Evolutionary conservation across 306 rosid genomes (phyloP).

Genomic region (Vigna angularis): DNA sequence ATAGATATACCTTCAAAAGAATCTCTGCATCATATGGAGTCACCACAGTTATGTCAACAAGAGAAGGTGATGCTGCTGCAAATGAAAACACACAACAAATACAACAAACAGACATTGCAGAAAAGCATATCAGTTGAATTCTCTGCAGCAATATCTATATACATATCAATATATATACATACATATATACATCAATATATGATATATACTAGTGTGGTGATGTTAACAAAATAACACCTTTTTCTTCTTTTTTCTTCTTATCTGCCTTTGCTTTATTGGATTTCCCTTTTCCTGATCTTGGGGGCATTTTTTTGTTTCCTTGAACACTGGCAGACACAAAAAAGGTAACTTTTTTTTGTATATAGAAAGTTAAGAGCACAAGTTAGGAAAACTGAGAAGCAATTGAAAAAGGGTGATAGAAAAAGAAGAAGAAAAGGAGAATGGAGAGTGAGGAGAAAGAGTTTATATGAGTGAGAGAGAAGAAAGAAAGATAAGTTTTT

Average conservation of each 20-base stretch:
- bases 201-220: not conserved
- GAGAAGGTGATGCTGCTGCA: slow-evolving; percentile 73
- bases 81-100: slow-evolving; percentile 33
- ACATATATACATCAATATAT: not conserved
- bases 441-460: not conserved
- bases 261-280: slow-evolving; percentile 77
- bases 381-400: slow-evolving; percentile 3
- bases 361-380: slow-evolving; percentile 35
- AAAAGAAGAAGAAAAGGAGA: not conserved
- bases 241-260: slow-evolving; percentile 94
- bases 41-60: slow-evolving; percentile 73
- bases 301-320: slow-evolving; percentile 66
- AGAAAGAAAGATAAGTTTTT: not conserved
- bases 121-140: not conserved
- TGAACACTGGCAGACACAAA: slow-evolving; percentile 3
- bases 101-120: not conserved
- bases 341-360: not conserved
- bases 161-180: not conserved
- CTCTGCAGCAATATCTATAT: not conserved
- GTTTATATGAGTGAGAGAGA: not conserved
- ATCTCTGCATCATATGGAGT: slow-evolving; percentile 77
- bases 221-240: slow-evolving; percentile 55
- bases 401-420: not conserved
- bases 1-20: slow-evolving; percentile 68
- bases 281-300: slow-evolving; percentile 85